Evolutionary conservation across 495 filamentous ascomycete genomes (phyloP), one percentile per base, ranked within the genome.

Genomic region (Penicillium fimorum): DNA sequence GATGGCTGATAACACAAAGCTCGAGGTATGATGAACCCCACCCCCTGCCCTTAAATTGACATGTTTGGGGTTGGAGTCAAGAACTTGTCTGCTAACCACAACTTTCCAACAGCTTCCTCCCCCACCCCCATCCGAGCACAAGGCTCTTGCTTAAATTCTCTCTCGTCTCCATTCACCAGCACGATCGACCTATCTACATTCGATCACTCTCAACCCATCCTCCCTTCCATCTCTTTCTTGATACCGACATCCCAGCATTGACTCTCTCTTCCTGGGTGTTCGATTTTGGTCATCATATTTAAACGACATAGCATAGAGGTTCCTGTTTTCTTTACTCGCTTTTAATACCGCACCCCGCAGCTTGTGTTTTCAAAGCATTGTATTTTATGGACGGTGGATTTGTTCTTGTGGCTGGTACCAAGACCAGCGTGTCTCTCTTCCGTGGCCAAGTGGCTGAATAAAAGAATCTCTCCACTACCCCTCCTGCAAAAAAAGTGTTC

Each of bases 1-100:
- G 88, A 89, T 97, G 82, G 92, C 95, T 4, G 89, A 92, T 44
- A 87, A 88, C 68, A 96, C 90, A 63, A 87, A 86, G 79, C 77
- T 96, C 64, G 92, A 96, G 73, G 51, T 54, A 54, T 27, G 37
- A 37, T 38, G 5, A 17, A 30, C 15, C 15, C 11, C 1, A 30
- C 15, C 15, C 11, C 1, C 11, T 18, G 2, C 9, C 17, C 3
- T 47, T 2, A 5, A 0, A 29, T 11, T 47, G 12, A 29, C 12
- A 0, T 6, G 24, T 9, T 25, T 17, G 0, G 42, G 10, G 10
- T 7, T 2, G 5, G 18, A 22, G 6, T 9, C 24, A 46, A 27
- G 24, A 46, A 46, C 6, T 24, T 46, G 20, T 29, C 3, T 38
- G 45, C 45, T 47, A 47, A 47, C 22, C 43, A 46, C 27, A 4